Base-by-base conservation (phyloP, 495 filamentous ascomycete species). In the Lophiotrema nucula region DNA sequence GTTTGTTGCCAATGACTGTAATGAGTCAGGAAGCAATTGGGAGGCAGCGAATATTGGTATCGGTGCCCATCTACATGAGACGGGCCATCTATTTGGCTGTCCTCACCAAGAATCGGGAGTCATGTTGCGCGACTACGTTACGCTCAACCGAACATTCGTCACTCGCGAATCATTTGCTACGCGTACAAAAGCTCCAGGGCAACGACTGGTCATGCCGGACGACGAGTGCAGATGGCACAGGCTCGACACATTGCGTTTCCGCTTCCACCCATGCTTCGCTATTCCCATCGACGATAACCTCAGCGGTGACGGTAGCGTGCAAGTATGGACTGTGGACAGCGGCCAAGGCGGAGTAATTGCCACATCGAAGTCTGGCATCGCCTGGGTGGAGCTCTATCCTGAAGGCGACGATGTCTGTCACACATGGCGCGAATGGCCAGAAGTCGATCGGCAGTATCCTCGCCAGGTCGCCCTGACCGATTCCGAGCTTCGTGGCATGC, bases 201-300 rank as follows among this genome's bases (percentile, higher is more conserved):
- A 81, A 46, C 87, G 89, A 11, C 74, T 88, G 0, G 86, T 88
- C 49, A 67, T 84, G 45, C 81, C 81, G 13, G 81, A 85, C 24
- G 88, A 95, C 62, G 90, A 95, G 72, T 95, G 90, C 69, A 72
- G 74, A 25, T 97, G 92, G 92, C 91, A 97, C 68, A 80, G 90
- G 24, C 78, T 97, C 2, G 93, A 97, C 72, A 83, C 83, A 38
- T 76, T 98, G 35, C 86, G 89, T 24, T 93, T 97, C 72, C 85
- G 90, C 28, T 88, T 83, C 54, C 93, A 98, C 66, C 92, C 93
- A 0, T 92, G 89, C 72, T 97, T 98, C 73, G 78, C 83, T 16
- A 78, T 93, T 38, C 89, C 92, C 10, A 85, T 83, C 48, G 93
- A 98, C 66, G 70, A 80, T 2, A 18, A 6, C 19, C 62, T 78